Conservation (phyloP, 2,329 filamentous ascomycete species). For the Exophiala alcalophila region DNA sequence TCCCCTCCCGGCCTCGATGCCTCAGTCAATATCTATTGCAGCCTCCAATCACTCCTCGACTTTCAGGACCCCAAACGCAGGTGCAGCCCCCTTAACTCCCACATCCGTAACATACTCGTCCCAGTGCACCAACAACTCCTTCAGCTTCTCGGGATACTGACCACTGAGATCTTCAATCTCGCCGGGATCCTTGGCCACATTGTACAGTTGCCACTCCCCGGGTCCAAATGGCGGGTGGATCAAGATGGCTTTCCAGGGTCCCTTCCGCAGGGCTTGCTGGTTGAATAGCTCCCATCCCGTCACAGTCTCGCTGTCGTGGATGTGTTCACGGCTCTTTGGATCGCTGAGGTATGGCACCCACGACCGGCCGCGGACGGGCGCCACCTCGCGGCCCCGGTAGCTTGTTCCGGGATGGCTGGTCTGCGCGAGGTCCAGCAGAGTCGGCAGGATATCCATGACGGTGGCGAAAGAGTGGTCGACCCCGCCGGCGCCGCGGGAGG, state of each 20-base stretch:
- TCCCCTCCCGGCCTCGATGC: too few relatives aligned
- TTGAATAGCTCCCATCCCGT: conserved; percentile 58
- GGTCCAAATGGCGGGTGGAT: conserved; percentile 56
- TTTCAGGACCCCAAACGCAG: too few relatives aligned
- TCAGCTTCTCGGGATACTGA: conserved; percentile 43
- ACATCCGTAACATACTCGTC: conserved; percentile 40
- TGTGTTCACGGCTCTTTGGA: conserved; percentile 34
- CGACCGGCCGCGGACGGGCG: conserved; percentile 50
- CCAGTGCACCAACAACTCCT: conserved; percentile 54
- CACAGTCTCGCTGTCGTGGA: conserved; percentile 53
- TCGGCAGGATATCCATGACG: conserved; percentile 53
- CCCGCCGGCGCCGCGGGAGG: too few relatives aligned
- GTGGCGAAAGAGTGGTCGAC: too few relatives aligned
- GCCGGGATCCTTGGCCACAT: conserved; percentile 52
- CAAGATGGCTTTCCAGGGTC: conserved; percentile 58
- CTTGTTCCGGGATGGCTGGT: conserved; percentile 52
- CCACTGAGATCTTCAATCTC: conserved; percentile 49
- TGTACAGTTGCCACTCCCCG: conserved; percentile 58
- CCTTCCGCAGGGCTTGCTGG: conserved; percentile 53
- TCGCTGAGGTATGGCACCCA: conserved; percentile 46
- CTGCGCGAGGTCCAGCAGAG: conserved; percentile 43
- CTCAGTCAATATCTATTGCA: too few relatives aligned
- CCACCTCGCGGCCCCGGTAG: conserved; percentile 51
- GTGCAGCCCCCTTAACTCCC: too few relatives aligned
- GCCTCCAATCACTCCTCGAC: not conserved